Conservation (phyloP, 768 basidiomycete genomes). For the Boletus rex-veris region DNA sequence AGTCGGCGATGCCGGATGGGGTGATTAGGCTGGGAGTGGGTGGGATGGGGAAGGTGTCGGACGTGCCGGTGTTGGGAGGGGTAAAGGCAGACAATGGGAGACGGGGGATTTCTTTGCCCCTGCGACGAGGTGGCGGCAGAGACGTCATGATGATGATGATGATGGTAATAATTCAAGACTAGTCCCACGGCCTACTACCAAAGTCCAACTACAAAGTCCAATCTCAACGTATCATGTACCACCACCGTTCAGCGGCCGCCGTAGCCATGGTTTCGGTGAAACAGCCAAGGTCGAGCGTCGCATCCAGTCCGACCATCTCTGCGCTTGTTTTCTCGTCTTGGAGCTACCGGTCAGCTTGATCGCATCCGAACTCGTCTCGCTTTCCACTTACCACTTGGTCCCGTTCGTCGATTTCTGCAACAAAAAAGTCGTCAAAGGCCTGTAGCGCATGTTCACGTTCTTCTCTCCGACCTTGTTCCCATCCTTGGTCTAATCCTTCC, state of each 20-base stretch:
- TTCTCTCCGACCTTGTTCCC: conserved; percentile 40
- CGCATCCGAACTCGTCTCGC: neutral
- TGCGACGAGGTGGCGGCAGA: conserved; percentile 43
- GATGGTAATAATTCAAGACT: neutral
- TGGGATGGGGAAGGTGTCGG: conserved; percentile 64
- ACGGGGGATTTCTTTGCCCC: conserved; percentile 62
- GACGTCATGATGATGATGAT: conserved; percentile 19
- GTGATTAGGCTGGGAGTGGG: conserved; percentile 65
- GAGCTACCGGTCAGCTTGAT: conserved; percentile 6
- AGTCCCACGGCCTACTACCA: conserved; percentile 5
- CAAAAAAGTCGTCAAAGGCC: conserved; percentile 56
- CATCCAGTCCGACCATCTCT: conserved; percentile 31
- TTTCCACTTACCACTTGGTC: conserved; percentile 25
- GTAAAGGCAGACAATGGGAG: conserved; percentile 76
- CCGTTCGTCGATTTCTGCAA: conserved; percentile 38
- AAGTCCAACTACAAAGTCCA: too few relatives aligned
- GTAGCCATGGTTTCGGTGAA: conserved; percentile 18
- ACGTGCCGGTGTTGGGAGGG: conserved; percentile 63
- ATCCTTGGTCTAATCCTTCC: conserved; percentile 35
- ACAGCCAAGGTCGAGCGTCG: conserved; percentile 8
- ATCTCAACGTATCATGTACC: neutral
- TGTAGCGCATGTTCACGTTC: conserved; percentile 53
- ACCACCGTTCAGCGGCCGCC: conserved; percentile 15
- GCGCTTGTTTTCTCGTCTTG: conserved; percentile 23
- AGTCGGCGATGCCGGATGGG: conserved; percentile 64